A percentile compares a stretch with the other conserved stretches of the same genome.
These are phyloP conservation scores for Trametes cinnabarina DNA, from an alignment of 768 basidiomycete genomes.

Conservation along the genomic window DNA sequence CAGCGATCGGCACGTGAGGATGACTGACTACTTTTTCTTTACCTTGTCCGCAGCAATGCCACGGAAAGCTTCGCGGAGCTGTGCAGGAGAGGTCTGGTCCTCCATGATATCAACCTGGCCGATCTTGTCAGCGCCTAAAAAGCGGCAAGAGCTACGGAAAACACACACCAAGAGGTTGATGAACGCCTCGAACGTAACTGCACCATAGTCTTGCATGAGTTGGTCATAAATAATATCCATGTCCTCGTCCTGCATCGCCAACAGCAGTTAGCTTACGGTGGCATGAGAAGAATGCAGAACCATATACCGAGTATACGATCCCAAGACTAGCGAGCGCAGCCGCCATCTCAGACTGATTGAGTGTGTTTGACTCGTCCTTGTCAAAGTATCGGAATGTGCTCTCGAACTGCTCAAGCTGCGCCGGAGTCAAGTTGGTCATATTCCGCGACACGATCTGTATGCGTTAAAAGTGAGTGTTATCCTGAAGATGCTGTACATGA, in stretches of 20 bases:
- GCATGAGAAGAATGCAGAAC: not conserved
- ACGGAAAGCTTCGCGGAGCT: slow-evolving; percentile 90
- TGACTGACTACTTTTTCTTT: slow-evolving; percentile 16
- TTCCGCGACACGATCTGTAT: slow-evolving; percentile 87
- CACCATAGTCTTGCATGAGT: slow-evolving; percentile 76
- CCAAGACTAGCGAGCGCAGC: slow-evolving; percentile 93
- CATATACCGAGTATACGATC: slow-evolving; percentile 79
- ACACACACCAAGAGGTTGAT: slow-evolving; percentile 80
- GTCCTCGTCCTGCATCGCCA: slow-evolving; percentile 67
- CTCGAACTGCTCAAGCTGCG: slow-evolving; percentile 95
- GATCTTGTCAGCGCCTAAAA: not conserved
- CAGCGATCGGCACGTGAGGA: not conserved
- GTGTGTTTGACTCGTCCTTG: slow-evolving; percentile 86
- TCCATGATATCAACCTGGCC: slow-evolving; percentile 89
- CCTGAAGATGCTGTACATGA: too few species aligned
- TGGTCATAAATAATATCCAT: slow-evolving; percentile 82
- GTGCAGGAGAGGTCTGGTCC: slow-evolving; percentile 91
- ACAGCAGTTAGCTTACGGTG: not conserved
- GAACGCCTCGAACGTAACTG: slow-evolving; percentile 90
- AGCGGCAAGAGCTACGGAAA: not conserved
- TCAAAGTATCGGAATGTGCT: slow-evolving; percentile 98
- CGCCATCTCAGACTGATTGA: slow-evolving; percentile 82
- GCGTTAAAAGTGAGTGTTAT: too few species aligned
- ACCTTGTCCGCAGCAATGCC: slow-evolving; percentile 91
- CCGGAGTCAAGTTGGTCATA: slow-evolving; percentile 92